Evolutionary conservation across 768 basidiomycete species (phyloP).

Genomic region (Termitomyces eurrhizus): DNA sequence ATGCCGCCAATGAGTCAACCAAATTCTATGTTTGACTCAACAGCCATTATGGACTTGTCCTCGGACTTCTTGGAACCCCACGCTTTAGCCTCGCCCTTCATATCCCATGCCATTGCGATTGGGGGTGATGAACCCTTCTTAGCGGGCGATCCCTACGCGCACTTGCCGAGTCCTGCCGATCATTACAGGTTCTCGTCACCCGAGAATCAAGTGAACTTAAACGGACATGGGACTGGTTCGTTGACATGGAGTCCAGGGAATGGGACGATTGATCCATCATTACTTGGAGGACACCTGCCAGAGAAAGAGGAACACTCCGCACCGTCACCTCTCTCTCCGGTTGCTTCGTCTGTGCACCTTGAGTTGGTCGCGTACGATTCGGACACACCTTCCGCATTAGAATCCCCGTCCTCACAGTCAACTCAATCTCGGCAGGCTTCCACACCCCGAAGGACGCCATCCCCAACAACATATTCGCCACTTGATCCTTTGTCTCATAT

Average conservation of each 20-base stretch:
- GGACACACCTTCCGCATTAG: background rate
- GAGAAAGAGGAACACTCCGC: slow-evolving; percentile 2
- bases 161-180: background rate
- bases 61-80: background rate
- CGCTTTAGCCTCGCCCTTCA: slow-evolving; percentile 4
- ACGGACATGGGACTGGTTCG: background rate
- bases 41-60: background rate
- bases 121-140: slow-evolving; percentile 1
- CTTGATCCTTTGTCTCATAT: background rate
- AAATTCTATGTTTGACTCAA: background rate
- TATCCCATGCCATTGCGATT: slow-evolving; percentile 1
- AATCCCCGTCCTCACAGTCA: background rate
- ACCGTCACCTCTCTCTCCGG: background rate
- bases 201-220: background rate
- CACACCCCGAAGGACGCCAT: background rate
- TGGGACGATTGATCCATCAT: slow-evolving; percentile 19
- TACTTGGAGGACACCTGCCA: slow-evolving; percentile 10
- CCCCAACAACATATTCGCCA: background rate
- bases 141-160: background rate
- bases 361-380: background rate
- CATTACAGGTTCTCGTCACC: background rate
- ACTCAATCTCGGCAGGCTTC: background rate
- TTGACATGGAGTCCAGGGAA: slow-evolving; percentile 6
- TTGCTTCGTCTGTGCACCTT: background rate
- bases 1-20: background rate